phyloP scores from a whole-genome alignment of 441 rosid genomes.

The Erodium texanum region DNA sequence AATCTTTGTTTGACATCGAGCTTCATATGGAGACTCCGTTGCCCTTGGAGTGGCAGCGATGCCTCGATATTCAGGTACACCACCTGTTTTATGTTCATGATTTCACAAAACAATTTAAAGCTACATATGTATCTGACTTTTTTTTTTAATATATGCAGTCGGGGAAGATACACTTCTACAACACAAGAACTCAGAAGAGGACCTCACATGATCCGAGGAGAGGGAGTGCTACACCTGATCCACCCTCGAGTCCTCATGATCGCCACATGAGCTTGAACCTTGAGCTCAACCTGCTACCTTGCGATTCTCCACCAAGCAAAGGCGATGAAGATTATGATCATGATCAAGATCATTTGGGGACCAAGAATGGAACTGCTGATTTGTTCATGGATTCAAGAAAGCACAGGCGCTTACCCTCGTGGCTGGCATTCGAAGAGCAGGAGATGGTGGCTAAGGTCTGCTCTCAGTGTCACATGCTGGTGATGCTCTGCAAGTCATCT shows the following conservation, averaged over 20 bases:
- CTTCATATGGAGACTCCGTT: constrained; percentile 63
- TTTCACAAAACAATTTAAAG: background rate
- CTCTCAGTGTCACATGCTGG: constrained; percentile 70
- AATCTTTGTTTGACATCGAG: constrained; percentile 36
- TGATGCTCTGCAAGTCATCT: constrained; percentile 64
- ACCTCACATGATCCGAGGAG: constrained; percentile 47
- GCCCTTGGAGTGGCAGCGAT: constrained; percentile 55
- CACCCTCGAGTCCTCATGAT: constrained; percentile 14
- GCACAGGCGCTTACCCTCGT: constrained; percentile 28
- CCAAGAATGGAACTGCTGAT: background rate
- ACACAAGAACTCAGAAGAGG: constrained; percentile 44
- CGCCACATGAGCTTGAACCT: constrained; percentile 63
- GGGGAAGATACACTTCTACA: constrained; percentile 47
- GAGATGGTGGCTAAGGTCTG: constrained; percentile 79
- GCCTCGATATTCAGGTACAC: constrained; percentile 62
- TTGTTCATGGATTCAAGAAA: background rate
- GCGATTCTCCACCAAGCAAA: constrained; percentile 33
- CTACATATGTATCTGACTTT: background rate
- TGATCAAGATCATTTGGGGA: too few species aligned
- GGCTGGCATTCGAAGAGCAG: constrained; percentile 44
- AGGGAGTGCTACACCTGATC: constrained; percentile 18
- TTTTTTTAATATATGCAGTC: constrained; percentile 37
- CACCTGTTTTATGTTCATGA: background rate
- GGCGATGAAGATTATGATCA: background rate
- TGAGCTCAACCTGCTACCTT: constrained; percentile 54